Conservation (phyloP, 768 basidiomycete genomes). For the Epithele typhae region DNA sequence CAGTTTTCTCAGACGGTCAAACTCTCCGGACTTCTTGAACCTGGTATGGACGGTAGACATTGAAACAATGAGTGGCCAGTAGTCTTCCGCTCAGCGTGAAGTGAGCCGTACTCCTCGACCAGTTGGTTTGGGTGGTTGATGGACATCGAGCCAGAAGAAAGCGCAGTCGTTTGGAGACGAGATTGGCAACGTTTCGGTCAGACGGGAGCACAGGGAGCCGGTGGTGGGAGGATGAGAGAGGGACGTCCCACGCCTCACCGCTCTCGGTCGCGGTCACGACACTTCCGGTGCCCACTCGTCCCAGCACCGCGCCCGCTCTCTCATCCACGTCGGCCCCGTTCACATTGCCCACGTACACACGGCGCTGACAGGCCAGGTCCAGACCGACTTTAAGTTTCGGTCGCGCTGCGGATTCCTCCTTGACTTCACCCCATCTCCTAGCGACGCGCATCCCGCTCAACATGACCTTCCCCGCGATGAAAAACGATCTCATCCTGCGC, state of each 20-base stretch:
- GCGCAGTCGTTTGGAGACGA: no score
- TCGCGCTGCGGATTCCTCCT: not conserved
- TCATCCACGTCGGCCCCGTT: constrained; percentile 6
- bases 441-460: not conserved
- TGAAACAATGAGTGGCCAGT: constrained; percentile 2
- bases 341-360: constrained; percentile 3
- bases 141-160: constrained; percentile 29
- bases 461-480: constrained; percentile 66
- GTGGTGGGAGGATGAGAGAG: constrained; percentile 14
- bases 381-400: not conserved
- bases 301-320: not conserved
- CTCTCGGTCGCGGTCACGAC: constrained; percentile 11
- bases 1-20: constrained; percentile 66
- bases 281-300: constrained; percentile 2
- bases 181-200: no score
- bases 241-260: constrained; percentile 10
- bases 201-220: constrained; percentile 1
- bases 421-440: not conserved
- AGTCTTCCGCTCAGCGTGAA: not conserved
- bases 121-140: constrained; percentile 57
- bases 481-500: constrained; percentile 86
- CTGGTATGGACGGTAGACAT: constrained; percentile 29
- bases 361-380: constrained; percentile 1
- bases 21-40: constrained; percentile 79
- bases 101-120: constrained; percentile 51